Evolutionary conservation across 2,329 filamentous ascomycete genomes (phyloP).

Genomic region (Arthroderma sp.): DNA sequence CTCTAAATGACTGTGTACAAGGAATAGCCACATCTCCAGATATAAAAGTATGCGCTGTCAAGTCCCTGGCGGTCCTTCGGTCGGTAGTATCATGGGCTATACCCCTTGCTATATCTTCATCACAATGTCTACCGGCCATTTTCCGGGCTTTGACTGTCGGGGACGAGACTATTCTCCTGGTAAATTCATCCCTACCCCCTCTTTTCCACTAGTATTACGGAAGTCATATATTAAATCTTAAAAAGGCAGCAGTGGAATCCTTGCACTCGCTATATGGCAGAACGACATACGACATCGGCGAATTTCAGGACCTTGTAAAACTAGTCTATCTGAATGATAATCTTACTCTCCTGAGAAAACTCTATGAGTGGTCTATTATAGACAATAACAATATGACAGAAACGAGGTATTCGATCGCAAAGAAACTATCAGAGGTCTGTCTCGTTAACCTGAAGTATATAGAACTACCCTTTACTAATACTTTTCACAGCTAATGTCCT

Average conservation of each 20-base stretch:
- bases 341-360: constrained; percentile 55
- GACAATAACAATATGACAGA: constrained; percentile 76
- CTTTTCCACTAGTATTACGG: background rate
- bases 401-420: constrained; percentile 79
- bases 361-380: constrained; percentile 69
- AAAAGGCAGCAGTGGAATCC: constrained; percentile 65
- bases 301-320: constrained; percentile 64
- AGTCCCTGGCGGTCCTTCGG: constrained; percentile 62
- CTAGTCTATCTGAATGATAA: constrained; percentile 65
- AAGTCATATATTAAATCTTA: constrained; percentile 9
- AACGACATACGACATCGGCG: constrained; percentile 58
- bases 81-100: constrained; percentile 80
- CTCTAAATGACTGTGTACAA: constrained; percentile 60
- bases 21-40: constrained; percentile 54
- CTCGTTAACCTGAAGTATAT: background rate
- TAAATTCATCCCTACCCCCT: constrained; percentile 26
- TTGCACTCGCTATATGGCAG: constrained; percentile 72
- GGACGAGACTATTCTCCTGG: constrained; percentile 61
- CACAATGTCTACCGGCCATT: constrained; percentile 56
- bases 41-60: constrained; percentile 57
- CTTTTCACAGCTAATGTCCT: constrained; percentile 58
- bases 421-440: constrained; percentile 80
- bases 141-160: constrained; percentile 57
- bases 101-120: constrained; percentile 62
- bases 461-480: background rate